phyloP scores from a whole-genome alignment of 257 asterid species.

The Solanum dulcamara region DNA sequence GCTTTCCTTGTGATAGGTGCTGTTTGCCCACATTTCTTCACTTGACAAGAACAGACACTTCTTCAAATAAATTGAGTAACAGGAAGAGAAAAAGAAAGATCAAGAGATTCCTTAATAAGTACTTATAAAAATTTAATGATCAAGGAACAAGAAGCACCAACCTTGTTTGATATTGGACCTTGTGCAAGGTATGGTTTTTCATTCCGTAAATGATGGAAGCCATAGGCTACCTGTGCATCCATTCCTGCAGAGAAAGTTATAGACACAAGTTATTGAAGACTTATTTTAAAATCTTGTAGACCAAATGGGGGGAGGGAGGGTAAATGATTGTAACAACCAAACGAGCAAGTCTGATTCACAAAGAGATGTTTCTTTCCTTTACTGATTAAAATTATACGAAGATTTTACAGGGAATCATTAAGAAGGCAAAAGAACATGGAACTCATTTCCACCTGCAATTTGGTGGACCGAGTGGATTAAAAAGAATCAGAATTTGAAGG shows the following conservation, averaged over 20 bases:
- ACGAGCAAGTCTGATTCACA: not conserved
- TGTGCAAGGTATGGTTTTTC: constrained; percentile 89
- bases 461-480: not conserved
- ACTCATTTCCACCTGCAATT: not conserved
- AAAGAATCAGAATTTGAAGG: not conserved
- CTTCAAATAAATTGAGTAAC: not conserved
- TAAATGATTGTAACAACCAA: not conserved
- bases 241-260: constrained; percentile 41
- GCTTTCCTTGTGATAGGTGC: not conserved
- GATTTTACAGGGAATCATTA: not conserved
- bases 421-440: not conserved
- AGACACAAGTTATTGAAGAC: not conserved
- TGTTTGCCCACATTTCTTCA: not conserved
- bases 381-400: not conserved
- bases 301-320: not conserved
- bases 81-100: not conserved
- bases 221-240: constrained; percentile 98
- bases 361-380: not conserved
- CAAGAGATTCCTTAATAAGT: not conserved
- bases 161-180: constrained; percentile 95
- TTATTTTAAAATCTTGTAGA: not conserved
- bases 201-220: constrained; percentile 90
- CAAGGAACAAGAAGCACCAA: constrained; percentile 6
- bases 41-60: not conserved
- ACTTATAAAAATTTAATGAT: not conserved